Evolutionary conservation across 306 rosid genomes (phyloP).

Genomic region (Casuarina equisetifolia): DNA sequence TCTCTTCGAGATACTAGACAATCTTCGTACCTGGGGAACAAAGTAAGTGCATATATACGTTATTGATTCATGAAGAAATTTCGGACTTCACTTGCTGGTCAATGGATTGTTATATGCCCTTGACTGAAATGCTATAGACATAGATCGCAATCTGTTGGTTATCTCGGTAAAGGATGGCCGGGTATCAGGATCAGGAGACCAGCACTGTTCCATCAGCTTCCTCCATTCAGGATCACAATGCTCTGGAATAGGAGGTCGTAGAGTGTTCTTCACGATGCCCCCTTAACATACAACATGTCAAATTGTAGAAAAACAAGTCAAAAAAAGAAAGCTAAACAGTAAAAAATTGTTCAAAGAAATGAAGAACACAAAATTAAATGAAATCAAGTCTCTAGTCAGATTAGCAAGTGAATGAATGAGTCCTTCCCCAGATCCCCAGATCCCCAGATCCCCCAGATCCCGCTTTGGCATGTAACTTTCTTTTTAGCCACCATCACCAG

Average conservation of each 20-base stretch:
- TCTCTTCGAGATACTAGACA: slow-evolving; percentile 11
- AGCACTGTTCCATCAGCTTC: slow-evolving; percentile 72
- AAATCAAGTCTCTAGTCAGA: background rate
- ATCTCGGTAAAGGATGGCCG: slow-evolving; percentile 73
- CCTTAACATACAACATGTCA: slow-evolving; percentile 40
- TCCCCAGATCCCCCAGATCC: background rate
- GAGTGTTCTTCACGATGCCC: slow-evolving; percentile 74
- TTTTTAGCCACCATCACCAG: background rate
- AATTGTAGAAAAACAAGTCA: slow-evolving; percentile 21
- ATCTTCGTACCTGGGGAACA: slow-evolving; percentile 6
- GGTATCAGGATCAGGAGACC: slow-evolving; percentile 64
- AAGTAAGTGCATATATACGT: slow-evolving; percentile 6
- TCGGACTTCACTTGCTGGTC: slow-evolving; percentile 27
- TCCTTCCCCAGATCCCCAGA: background rate
- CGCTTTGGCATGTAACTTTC: background rate
- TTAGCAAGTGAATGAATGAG: background rate
- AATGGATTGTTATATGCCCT: slow-evolving; percentile 36
- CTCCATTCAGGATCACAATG: slow-evolving; percentile 67
- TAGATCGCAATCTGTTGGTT: slow-evolving; percentile 53
- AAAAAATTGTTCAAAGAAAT: background rate
- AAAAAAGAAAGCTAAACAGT: slow-evolving; percentile 7
- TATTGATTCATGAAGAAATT: slow-evolving; percentile 26
- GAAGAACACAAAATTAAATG: background rate
- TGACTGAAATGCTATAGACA: slow-evolving; percentile 47
- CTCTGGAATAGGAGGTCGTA: slow-evolving; percentile 60